phyloP scores from a whole-genome alignment of 106 monocot genomes.

The Hemerocallis citrina region DNA sequence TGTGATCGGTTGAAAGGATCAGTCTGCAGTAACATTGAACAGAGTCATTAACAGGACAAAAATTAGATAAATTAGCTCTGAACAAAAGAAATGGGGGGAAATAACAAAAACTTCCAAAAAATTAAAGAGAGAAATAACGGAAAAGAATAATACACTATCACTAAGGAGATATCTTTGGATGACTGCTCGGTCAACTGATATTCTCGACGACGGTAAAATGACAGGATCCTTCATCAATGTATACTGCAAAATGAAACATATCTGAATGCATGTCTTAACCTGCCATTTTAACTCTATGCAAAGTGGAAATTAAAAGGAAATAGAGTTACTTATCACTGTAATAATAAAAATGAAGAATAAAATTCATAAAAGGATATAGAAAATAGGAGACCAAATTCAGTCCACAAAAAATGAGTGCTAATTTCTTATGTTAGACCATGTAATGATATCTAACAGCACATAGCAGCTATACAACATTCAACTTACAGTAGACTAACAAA shows the following conservation, averaged over 20 bases:
- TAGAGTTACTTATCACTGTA: no score
- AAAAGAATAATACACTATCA: slow-evolving; percentile 56
- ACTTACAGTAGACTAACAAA: no score
- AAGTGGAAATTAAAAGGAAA: no score
- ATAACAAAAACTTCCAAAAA: no score
- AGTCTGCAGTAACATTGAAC: slow-evolving; percentile 48
- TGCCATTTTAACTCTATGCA: no score
- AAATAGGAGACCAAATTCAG: no score
- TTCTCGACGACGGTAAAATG: slow-evolving; percentile 78
- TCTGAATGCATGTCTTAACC: slow-evolving; percentile 5
- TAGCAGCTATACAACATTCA: no score
- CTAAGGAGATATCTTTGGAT: slow-evolving; percentile 95
- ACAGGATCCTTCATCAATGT: slow-evolving; percentile 98
- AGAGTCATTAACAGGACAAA: neutral
- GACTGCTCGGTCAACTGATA: slow-evolving; percentile 72
- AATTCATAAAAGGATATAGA: no score
- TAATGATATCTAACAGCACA: no score
- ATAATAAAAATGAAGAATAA: no score
- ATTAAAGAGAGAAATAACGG: neutral
- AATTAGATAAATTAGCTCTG: neutral
- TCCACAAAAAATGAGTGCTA: no score
- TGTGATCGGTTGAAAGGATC: slow-evolving; percentile 97
- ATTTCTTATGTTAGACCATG: no score
- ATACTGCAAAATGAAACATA: slow-evolving; percentile 44
- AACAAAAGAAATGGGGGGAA: neutral